phyloP scores from a whole-genome alignment of 2,329 filamentous ascomycete species.

The Alternaria novae-zelandiae region DNA sequence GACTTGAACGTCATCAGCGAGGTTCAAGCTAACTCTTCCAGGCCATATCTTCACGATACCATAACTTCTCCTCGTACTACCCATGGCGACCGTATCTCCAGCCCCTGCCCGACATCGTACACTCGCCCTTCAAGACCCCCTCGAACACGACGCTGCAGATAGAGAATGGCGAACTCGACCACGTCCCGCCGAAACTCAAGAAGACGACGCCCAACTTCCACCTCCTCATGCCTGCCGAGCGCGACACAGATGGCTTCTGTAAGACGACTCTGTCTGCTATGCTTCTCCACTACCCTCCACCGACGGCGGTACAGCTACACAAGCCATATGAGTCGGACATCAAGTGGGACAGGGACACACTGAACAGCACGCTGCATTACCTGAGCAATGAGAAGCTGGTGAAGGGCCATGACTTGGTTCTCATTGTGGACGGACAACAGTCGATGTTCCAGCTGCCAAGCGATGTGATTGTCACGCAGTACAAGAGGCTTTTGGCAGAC shows the following conservation, averaged over 20 bases:
- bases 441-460: conserved; percentile 70
- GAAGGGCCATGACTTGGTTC: conserved; percentile 65
- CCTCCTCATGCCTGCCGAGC: conserved; percentile 60
- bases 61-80: conserved; percentile 33
- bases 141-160: conserved; percentile 45
- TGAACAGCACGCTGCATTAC: conserved; percentile 56
- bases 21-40: conserved; percentile 13
- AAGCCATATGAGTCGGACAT: conserved; percentile 17
- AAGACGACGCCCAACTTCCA: conserved; percentile 56
- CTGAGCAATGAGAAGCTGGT: conserved; percentile 57
- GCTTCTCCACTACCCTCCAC: conserved; percentile 65
- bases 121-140: conserved; percentile 37
- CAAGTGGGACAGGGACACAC: conserved; percentile 53
- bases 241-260: conserved; percentile 61
- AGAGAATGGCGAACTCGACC: conserved; percentile 39
- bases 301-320: conserved; percentile 60
- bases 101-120: conserved; percentile 28
- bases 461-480: conserved; percentile 67
- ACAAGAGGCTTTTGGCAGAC: conserved; percentile 61
- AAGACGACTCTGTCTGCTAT: conserved; percentile 64
- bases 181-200: conserved; percentile 36
- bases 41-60: conserved; percentile 35
- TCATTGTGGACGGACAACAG: conserved; percentile 69
- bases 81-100: conserved; percentile 40
- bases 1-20: neutral